A percentile compares a stretch with the other conserved stretches of the same genome.
Evolutionary conservation across 345 rosid genomes (phyloP).

Genomic region (Mallotus nudiflorus): DNA sequence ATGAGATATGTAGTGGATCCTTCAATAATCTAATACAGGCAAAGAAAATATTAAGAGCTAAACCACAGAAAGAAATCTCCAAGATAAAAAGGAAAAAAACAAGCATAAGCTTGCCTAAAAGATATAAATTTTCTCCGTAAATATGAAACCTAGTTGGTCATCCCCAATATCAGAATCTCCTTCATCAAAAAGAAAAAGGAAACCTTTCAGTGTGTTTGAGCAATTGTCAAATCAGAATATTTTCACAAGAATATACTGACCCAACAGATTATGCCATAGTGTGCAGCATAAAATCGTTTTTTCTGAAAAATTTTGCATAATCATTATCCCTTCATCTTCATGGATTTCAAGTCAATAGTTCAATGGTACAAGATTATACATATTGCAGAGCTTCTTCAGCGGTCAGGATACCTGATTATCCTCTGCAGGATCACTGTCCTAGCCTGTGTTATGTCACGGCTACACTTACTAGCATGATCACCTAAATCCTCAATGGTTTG

Average conservation of each 20-base stretch:
- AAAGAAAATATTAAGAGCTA: too few species aligned
- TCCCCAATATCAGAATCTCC: background rate
- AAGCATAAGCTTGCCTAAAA: background rate
- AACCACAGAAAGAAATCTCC: background rate
- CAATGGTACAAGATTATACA: background rate
- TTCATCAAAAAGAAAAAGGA: background rate
- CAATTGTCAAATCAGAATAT: too few species aligned
- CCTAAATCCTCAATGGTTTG: conserved; percentile 60
- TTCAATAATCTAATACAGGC: too few species aligned
- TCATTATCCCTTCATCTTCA: too few species aligned
- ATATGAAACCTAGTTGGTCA: background rate
- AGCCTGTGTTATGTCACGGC: conserved; percentile 64
- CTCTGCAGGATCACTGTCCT: conserved; percentile 69
- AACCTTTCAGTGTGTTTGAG: background rate
- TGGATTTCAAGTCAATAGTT: background rate
- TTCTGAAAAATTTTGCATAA: background rate
- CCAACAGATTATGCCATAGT: too few species aligned
- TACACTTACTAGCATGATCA: conserved; percentile 60
- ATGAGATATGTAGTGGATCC: background rate
- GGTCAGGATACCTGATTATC: conserved; percentile 47
- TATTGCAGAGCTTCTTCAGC: conserved; percentile 36
- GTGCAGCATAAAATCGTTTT: too few species aligned
- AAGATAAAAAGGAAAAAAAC: background rate
- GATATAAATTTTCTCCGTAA: background rate
- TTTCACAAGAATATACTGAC: too few species aligned